phyloP scores from a whole-genome alignment of 2,329 filamentous ascomycete species.

The Diaporthe sp. region DNA sequence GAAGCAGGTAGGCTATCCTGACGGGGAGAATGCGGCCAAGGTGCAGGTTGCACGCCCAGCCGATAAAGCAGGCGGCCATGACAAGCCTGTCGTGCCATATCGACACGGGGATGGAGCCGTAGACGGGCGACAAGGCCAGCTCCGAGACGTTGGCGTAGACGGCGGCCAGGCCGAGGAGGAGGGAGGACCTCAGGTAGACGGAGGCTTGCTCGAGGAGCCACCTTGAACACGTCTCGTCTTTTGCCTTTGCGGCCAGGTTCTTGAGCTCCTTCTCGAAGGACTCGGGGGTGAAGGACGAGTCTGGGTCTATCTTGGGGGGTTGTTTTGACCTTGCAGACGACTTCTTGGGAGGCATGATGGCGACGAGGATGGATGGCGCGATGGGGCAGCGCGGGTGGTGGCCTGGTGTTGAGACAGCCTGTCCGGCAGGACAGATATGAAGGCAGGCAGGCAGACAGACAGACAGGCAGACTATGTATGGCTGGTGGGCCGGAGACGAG shows the following conservation, averaged over 20 bases:
- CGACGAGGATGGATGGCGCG: neutral
- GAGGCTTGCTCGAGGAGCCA: constrained; percentile 54
- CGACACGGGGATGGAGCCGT: constrained; percentile 84
- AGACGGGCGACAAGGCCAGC: constrained; percentile 86
- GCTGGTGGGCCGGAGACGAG: neutral
- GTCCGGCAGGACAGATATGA: constrained; percentile 5
- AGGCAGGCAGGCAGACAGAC: neutral
- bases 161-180: constrained; percentile 71
- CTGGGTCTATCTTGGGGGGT: constrained; percentile 46
- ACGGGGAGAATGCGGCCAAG: constrained; percentile 64
- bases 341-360: constrained; percentile 49
- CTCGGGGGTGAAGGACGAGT: constrained; percentile 61
- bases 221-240: constrained; percentile 52
- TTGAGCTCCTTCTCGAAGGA: constrained; percentile 69
- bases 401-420: neutral
- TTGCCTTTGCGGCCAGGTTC: constrained; percentile 62
- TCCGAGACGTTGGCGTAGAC: constrained; percentile 79
- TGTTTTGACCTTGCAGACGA: constrained; percentile 45
- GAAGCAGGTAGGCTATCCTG: constrained; percentile 69
- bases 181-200: constrained; percentile 57
- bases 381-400: neutral
- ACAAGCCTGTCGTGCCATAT: constrained; percentile 79
- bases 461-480: neutral
- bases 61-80: constrained; percentile 76
- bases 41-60: constrained; percentile 77